These are phyloP conservation scores for Linaria vulgaris DNA, from an alignment of 257 asterid genomes.

Conservation along the genomic window DNA sequence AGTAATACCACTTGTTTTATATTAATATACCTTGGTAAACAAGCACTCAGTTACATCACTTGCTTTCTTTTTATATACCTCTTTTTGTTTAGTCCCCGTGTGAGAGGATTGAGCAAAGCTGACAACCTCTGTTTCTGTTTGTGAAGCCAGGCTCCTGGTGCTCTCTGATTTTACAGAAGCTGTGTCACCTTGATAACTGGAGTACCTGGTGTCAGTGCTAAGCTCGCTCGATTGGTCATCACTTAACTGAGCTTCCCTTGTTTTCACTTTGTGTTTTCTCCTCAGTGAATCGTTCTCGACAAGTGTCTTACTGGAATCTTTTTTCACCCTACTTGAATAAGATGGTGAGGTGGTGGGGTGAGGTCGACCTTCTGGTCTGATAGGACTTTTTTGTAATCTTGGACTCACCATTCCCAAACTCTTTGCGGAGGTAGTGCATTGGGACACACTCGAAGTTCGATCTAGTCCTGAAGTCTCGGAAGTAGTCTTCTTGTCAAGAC, in stretches of 20 bases:
- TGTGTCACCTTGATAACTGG: constrained; percentile 62
- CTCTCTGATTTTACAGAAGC: constrained; percentile 73
- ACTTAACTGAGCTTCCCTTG: constrained; percentile 37
- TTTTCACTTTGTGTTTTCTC: constrained; percentile 42
- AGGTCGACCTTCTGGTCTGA: constrained; percentile 37
- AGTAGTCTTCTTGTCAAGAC: constrained; percentile 34
- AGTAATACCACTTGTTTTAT: constrained; percentile 31
- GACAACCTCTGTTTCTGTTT: constrained; percentile 57
- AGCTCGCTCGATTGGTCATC: constrained; percentile 51
- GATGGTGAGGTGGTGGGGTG: constrained; percentile 36
- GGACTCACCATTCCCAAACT: constrained; percentile 54
- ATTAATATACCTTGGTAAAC: constrained; percentile 32
- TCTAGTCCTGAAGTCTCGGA: constrained; percentile 29
- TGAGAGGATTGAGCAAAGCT: constrained; percentile 41
- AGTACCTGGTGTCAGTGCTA: constrained; percentile 48
- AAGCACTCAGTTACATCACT: constrained; percentile 16
- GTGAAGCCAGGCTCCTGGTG: constrained; percentile 61
- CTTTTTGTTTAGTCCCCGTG: constrained; percentile 36
- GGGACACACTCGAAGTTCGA: constrained; percentile 35
- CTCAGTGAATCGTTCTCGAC: constrained; percentile 36
- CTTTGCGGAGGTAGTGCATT: constrained; percentile 36
- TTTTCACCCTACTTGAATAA: constrained; percentile 39
- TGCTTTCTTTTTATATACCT: constrained; percentile 39
- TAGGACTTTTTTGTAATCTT: constrained; percentile 46
- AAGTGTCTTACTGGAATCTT: constrained; percentile 33